Evolutionary conservation across 1,284 basidiomycete genomes (phyloP).

Genomic region (Boletellus deceptivus): DNA sequence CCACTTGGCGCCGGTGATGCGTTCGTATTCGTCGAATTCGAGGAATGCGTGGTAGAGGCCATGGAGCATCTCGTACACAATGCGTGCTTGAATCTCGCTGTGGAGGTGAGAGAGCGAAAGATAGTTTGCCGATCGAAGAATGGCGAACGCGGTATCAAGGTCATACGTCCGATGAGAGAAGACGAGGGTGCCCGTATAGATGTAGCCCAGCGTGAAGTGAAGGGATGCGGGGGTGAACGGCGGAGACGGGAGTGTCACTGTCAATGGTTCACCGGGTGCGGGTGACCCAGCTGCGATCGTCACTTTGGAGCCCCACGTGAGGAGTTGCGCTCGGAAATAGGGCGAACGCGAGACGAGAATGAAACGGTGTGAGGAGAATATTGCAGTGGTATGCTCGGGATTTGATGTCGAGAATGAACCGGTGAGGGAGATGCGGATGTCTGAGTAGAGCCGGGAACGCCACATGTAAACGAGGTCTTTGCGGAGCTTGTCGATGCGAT

Average conservation of each 20-base stretch:
- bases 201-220: slow-evolving; percentile 92
- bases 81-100: slow-evolving; percentile 77
- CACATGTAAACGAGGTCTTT: slow-evolving; percentile 96
- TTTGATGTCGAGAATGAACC: slow-evolving; percentile 59
- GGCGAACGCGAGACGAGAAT: slow-evolving; percentile 86
- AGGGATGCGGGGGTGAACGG: slow-evolving; percentile 94
- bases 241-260: slow-evolving; percentile 79
- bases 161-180: slow-evolving; percentile 94
- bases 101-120: slow-evolving; percentile 76
- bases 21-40: slow-evolving; percentile 72
- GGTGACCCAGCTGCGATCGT: slow-evolving; percentile 27
- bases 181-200: slow-evolving; percentile 91
- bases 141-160: slow-evolving; percentile 87
- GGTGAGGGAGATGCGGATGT: slow-evolving; percentile 77
- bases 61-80: slow-evolving; percentile 85
- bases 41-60: slow-evolving; percentile 83
- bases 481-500: slow-evolving; percentile 81
- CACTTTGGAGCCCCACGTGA: slow-evolving; percentile 49
- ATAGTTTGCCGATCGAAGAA: slow-evolving; percentile 83
- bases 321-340: slow-evolving; percentile 79
- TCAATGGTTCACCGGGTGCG: slow-evolving; percentile 45
- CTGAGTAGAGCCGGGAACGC: slow-evolving; percentile 89
- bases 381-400: slow-evolving; percentile 68
- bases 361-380: slow-evolving; percentile 92
- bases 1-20: slow-evolving; percentile 69